Base-by-base conservation (phyloP, 805 yeast genomes). In the Debaryomyces hansenii region DNA sequence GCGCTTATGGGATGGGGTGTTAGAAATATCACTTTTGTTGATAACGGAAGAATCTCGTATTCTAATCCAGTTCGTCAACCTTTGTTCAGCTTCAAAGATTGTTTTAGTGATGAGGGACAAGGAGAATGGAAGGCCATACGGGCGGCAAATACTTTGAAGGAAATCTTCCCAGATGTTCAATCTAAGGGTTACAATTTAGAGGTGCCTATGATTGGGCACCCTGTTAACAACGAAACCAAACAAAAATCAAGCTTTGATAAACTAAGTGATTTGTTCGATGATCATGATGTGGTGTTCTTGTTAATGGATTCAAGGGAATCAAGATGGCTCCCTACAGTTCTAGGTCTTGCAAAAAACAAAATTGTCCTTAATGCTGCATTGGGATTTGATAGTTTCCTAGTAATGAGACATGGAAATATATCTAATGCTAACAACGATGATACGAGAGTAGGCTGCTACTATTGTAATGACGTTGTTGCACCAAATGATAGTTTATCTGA, bases 61-160 rank as follows among this genome's bases (percentile, higher is more conserved):
- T 88, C 96, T 8, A 94, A 94, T 57, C 99, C 99, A 0, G 99
- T 94, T 0, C 74, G 99, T 42, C 99, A 94, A 57, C 92, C 98
- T 0, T 66, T 94, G 18, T 94, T 83, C 64, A 77, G 74, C 16
- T 92, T 88, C 65, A 77, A 78, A n/a, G 97, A 94, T 66, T 86
- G 94, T 58, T 73, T 82, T 20, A 72, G 79, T 46, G 90, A 87
- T 12, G 50, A 54, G n/a, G 70, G 73, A n/a, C 67, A 60, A 47
- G 96, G 96, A 0, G 74, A 74, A 34, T 70, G 71, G n/a, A 94
- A 94, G 60, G 96, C 98, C 0, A 63, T 62, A 28, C 70, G 83
- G 5, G 98, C 98, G 0, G 94, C 96, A 0, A 74, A 69, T 14
- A 79, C 90, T 0, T 63, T 94, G 52, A 79, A 76, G 52, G 79